These are phyloP conservation scores for Alternaria metachromatica DNA, from an alignment of 2,329 filamentous ascomycete species.

Conservation along the genomic window DNA sequence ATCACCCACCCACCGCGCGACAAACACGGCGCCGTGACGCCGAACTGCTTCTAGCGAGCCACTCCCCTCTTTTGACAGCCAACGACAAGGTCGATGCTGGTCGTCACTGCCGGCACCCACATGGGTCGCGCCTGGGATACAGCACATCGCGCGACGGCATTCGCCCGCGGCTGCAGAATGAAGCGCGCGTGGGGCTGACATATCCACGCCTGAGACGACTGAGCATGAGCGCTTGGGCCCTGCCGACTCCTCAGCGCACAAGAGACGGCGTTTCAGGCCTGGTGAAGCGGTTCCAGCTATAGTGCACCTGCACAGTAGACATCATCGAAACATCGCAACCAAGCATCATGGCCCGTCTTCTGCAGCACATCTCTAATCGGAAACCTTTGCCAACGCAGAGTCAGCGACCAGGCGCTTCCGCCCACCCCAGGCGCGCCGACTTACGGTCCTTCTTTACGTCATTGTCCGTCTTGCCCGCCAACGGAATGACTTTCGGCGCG, in stretches of 20 bases:
- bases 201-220: conserved; percentile 11
- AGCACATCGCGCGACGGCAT: conserved; percentile 9
- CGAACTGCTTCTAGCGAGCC: conserved; percentile 5
- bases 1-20: background rate
- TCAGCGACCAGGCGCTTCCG: background rate
- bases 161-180: conserved; percentile 2
- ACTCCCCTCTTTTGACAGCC: background rate
- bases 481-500: conserved; percentile 5
- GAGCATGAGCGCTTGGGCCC: conserved; percentile 4
- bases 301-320: conserved; percentile 5
- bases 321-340: conserved; percentile 4
- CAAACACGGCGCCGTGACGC: conserved; percentile 2
- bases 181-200: conserved; percentile 12
- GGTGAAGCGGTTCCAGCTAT: conserved; percentile 10
- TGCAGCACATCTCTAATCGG: background rate
- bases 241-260: conserved; percentile 1
- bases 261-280: conserved; percentile 7
- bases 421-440: background rate
- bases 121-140: conserved; percentile 5
- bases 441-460: conserved; percentile 12
- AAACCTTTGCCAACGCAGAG: background rate
- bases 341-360: background rate
- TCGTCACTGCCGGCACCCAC: background rate
- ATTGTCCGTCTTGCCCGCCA: background rate
- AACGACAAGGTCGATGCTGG: conserved; percentile 2